Percentiles rank a stretch among this genome's conserved stretches.
These are phyloP conservation scores for Globisporangium megalacanthum DNA, from an alignment of 352 stramenopile species.

Conservation along the genomic window DNA sequence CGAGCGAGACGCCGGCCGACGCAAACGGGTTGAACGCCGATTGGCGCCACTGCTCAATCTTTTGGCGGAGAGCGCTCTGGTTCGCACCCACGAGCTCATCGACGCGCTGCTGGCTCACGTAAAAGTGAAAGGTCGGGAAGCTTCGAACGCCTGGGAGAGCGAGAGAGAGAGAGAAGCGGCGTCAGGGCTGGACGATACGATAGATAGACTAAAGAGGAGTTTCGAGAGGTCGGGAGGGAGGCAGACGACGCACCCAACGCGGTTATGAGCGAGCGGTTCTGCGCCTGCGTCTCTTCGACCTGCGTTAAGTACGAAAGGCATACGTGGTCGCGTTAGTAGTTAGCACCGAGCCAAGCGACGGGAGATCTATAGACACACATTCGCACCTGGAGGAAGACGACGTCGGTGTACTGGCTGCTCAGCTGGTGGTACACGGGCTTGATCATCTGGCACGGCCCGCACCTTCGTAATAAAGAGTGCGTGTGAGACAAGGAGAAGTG, in stretches of 20 bases:
- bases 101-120: slow-evolving; percentile 83
- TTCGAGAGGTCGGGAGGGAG: background rate
- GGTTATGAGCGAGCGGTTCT: slow-evolving; percentile 81
- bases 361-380: no score
- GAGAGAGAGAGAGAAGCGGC: background rate
- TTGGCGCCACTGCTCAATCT: slow-evolving; percentile 86
- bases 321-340: background rate
- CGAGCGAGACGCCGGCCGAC: slow-evolving; percentile 61
- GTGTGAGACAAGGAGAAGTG: background rate
- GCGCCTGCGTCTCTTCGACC: slow-evolving; percentile 74
- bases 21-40: slow-evolving; percentile 85
- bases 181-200: background rate
- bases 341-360: no score
- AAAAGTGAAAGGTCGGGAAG: slow-evolving; percentile 91
- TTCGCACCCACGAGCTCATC: slow-evolving; percentile 86
- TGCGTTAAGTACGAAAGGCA: slow-evolving; percentile 3
- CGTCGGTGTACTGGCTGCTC: slow-evolving; percentile 75
- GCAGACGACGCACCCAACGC: slow-evolving; percentile 33
- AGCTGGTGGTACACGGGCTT: slow-evolving; percentile 82
- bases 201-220: background rate
- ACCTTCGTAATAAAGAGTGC: slow-evolving; percentile 21
- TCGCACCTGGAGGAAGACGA: slow-evolving; percentile 79
- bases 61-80: slow-evolving; percentile 70
- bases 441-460: slow-evolving; percentile 82
- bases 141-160: slow-evolving; percentile 45